Evolutionary conservation across 2,329 filamentous ascomycete genomes (phyloP).

Genomic region (Alternaria brassicae): DNA sequence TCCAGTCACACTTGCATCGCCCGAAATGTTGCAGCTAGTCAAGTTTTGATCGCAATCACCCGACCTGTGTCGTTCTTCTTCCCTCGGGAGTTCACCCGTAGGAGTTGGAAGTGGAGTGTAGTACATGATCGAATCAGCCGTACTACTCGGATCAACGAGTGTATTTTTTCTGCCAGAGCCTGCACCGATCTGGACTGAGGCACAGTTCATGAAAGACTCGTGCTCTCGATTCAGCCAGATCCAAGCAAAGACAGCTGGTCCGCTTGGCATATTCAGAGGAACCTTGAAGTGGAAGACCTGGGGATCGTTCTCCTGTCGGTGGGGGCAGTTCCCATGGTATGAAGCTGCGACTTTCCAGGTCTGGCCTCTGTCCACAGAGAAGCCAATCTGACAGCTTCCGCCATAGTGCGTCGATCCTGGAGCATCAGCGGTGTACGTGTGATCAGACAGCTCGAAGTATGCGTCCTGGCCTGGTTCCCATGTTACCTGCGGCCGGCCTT

Average conservation of each 20-base stretch:
- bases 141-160: background rate
- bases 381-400: conserved; percentile 55
- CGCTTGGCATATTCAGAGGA: conserved; percentile 49
- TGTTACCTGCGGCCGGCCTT: conserved; percentile 47
- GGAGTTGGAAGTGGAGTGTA: background rate
- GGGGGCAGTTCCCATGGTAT: conserved; percentile 56
- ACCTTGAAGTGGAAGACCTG: conserved; percentile 54
- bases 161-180: conserved; percentile 6
- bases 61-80: background rate
- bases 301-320: conserved; percentile 43
- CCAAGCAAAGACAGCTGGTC: conserved; percentile 52
- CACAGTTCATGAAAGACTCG: conserved; percentile 56
- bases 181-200: conserved; percentile 49
- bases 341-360: conserved; percentile 53
- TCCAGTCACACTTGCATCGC: background rate
- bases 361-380: conserved; percentile 50
- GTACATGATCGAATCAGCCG: background rate
- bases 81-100: background rate
- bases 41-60: background rate
- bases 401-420: conserved; percentile 47
- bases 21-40: background rate
- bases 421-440: conserved; percentile 16
- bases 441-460: conserved; percentile 40
- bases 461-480: conserved; percentile 50
- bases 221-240: conserved; percentile 57